phyloP scores from a whole-genome alignment of 2,329 filamentous ascomycete species.

The Ceratocystis harringtonii region DNA sequence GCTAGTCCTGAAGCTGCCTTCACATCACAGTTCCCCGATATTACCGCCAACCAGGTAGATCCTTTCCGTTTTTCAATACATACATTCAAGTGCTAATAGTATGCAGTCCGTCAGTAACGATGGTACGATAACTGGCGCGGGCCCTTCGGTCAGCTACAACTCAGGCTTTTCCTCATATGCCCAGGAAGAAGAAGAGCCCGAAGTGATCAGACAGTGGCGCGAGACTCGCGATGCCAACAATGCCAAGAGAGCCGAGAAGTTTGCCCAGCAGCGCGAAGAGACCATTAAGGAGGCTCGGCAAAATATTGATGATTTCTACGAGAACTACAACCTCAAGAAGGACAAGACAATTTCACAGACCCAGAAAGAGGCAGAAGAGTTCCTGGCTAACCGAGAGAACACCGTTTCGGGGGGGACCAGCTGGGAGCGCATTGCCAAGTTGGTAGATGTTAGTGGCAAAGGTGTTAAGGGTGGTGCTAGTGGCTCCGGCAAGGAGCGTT shows the following conservation, averaged over 20 bases:
- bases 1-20: conserved; percentile 60
- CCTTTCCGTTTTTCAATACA: background rate
- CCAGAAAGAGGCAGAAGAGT: conserved; percentile 82
- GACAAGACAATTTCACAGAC: conserved; percentile 86
- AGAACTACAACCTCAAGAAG: conserved; percentile 97
- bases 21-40: conserved; percentile 62
- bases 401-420: conserved; percentile 88
- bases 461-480: conserved; percentile 71
- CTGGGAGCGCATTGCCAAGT: conserved; percentile 95
- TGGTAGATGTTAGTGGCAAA: conserved; percentile 95
- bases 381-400: conserved; percentile 75
- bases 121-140: conserved; percentile 59
- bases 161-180: conserved; percentile 44
- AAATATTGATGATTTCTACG: conserved; percentile 98
- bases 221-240: conserved; percentile 73
- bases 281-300: conserved; percentile 80
- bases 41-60: conserved; percentile 54
- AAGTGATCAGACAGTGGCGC: conserved; percentile 84
- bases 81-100: background rate
- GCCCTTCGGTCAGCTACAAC: conserved; percentile 44
- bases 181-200: conserved; percentile 61
- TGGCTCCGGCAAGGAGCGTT: conserved; percentile 88
- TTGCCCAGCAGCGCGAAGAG: conserved; percentile 65
- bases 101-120: conserved; percentile 54
- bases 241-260: conserved; percentile 70